These are phyloP conservation scores for Kwoniella botswanensis DNA, from an alignment of 768 basidiomycete species.

Conservation along the genomic window DNA sequence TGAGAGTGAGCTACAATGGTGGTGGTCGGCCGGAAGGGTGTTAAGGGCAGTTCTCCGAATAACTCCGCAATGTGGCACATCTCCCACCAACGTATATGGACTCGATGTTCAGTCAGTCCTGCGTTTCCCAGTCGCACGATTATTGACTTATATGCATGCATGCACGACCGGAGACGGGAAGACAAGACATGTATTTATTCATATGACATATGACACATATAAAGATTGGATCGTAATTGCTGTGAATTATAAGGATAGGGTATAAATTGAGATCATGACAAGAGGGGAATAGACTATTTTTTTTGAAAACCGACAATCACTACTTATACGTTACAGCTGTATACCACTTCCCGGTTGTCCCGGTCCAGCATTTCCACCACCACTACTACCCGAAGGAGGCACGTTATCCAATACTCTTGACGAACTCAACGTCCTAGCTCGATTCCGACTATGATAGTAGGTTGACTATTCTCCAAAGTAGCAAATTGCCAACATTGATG, in stretches of 20 bases:
- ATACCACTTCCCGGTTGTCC: neutral
- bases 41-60: constrained; percentile 7
- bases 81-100: neutral
- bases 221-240: neutral
- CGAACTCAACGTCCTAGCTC: constrained; percentile 16
- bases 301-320: too few relatives aligned
- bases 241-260: neutral
- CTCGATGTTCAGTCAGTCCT: too few relatives aligned
- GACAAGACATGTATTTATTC: neutral
- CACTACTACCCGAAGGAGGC: neutral
- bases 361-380: neutral
- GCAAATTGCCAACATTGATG: neutral
- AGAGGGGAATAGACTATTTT: neutral
- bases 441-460: constrained; percentile 32
- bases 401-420: constrained; percentile 5
- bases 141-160: neutral
- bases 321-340: too few relatives aligned
- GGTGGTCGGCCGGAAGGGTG: constrained; percentile 19
- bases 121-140: neutral
- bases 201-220: neutral
- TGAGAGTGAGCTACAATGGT: too few relatives aligned
- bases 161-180: neutral
- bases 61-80: constrained; percentile 11
- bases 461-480: constrained; percentile 34
- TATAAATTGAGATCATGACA: neutral